A percentile compares a stretch with the other conserved stretches of the same genome.
Evolutionary conservation across 148 eudicot genomes (phyloP).

Genomic region (Rheum nobile): DNA sequence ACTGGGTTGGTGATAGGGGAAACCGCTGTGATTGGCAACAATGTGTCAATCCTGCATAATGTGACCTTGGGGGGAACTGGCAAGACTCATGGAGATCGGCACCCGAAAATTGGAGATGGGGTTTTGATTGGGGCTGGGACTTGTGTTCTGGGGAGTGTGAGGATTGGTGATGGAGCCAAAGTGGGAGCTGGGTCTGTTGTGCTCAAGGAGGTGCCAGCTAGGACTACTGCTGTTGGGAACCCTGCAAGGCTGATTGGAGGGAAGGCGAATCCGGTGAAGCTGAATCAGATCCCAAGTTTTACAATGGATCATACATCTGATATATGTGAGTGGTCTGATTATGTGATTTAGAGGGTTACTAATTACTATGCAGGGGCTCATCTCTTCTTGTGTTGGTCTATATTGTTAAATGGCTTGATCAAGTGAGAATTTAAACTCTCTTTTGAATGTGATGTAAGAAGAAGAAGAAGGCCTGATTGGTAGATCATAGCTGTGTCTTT

Average conservation of each 20-base stretch:
- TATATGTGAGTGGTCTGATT: slow-evolving; percentile 6
- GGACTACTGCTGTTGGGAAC: slow-evolving; percentile 43
- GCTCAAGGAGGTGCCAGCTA: slow-evolving; percentile 22
- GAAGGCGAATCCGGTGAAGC: slow-evolving; percentile 9
- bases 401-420: neutral
- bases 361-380: neutral
- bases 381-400: neutral
- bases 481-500: neutral
- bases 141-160: slow-evolving; percentile 23
- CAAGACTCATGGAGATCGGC: slow-evolving; percentile 34
- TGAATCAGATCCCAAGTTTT: neutral
- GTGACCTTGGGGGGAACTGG: slow-evolving; percentile 52
- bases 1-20: slow-evolving; percentile 49
- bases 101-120: slow-evolving; percentile 44
- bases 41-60: slow-evolving; percentile 31
- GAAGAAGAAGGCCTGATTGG: neutral
- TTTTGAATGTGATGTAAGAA: neutral
- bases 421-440: neutral
- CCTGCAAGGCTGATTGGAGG: slow-evolving; percentile 32
- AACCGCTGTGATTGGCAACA: slow-evolving; percentile 37
- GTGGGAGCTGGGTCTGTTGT: slow-evolving; percentile 32
- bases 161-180: slow-evolving; percentile 27
- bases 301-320: slow-evolving; percentile 14
- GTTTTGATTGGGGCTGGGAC: slow-evolving; percentile 45
- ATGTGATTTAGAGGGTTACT: slow-evolving; percentile 6